Conservation (phyloP, 495 filamentous ascomycete genomes). For the Cryomyces antarcticus region DNA sequence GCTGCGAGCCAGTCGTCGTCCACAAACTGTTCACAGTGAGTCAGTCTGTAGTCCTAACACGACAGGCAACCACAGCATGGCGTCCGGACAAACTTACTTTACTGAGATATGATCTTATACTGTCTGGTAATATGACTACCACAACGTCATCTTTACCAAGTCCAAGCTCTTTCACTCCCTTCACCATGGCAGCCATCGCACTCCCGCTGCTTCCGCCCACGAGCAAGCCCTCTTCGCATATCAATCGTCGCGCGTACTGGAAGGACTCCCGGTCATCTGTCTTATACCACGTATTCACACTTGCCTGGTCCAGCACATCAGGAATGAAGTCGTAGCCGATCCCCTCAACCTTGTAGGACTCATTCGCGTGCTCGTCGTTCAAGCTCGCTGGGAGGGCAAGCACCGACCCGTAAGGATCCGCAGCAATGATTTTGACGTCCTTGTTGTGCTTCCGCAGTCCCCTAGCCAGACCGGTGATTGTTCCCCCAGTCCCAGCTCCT, state of each 20-base stretch:
- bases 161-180: constrained; percentile 52
- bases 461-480: constrained; percentile 73
- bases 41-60: neutral
- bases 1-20: constrained; percentile 97
- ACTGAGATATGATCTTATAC: constrained; percentile 91
- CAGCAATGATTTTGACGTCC: constrained; percentile 66
- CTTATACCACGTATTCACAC: constrained; percentile 95
- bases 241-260: constrained; percentile 66
- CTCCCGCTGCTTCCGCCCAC: constrained; percentile 91
- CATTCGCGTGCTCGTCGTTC: constrained; percentile 60
- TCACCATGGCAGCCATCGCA: constrained; percentile 69
- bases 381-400: constrained; percentile 58
- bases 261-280: constrained; percentile 88
- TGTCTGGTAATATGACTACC: constrained; percentile 83
- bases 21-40: constrained; percentile 37
- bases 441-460: constrained; percentile 75
- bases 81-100: constrained; percentile 31
- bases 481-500: constrained; percentile 88
- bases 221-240: constrained; percentile 84
- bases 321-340: constrained; percentile 98
- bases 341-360: constrained; percentile 91
- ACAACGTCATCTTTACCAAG: constrained; percentile 62
- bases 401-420: constrained; percentile 78
- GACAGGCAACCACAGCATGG: neutral
- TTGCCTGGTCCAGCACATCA: constrained; percentile 63